Conservation (phyloP, 768 basidiomycete genomes). For the Leccinum uliginosum region DNA sequence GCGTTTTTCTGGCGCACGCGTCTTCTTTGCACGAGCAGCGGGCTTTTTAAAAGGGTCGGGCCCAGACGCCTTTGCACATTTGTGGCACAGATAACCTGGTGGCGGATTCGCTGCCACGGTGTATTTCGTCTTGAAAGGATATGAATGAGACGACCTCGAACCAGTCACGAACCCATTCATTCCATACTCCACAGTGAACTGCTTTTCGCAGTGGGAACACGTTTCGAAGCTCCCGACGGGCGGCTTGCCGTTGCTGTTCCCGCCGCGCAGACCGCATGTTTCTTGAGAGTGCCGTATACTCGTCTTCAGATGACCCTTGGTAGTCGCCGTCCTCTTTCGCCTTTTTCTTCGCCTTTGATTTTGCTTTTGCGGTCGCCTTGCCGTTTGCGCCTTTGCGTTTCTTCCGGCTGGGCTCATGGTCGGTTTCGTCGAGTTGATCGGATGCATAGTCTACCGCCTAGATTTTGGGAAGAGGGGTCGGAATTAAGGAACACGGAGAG, state of each 20-base stretch:
- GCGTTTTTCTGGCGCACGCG: constrained; percentile 62
- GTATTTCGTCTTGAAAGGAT: constrained; percentile 65
- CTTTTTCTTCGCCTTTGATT: constrained; percentile 37
- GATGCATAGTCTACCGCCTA: constrained; percentile 53
- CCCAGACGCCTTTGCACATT: constrained; percentile 75
- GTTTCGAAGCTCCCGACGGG: constrained; percentile 73
- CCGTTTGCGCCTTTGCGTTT: constrained; percentile 53
- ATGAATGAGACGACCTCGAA: neutral
- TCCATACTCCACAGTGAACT: constrained; percentile 73
- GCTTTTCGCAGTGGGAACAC: constrained; percentile 78
- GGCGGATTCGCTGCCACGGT: constrained; percentile 70
- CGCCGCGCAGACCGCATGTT: constrained; percentile 35
- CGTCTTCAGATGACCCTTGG: constrained; percentile 55
- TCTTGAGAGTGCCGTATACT: constrained; percentile 62
- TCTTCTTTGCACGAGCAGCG: constrained; percentile 55
- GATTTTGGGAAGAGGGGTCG: neutral
- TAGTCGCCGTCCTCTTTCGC: constrained; percentile 46
- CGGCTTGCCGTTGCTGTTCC: constrained; percentile 43
- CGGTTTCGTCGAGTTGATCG: constrained; percentile 68
- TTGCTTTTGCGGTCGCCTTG: constrained; percentile 36
- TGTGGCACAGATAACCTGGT: constrained; percentile 79
- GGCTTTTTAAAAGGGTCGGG: constrained; percentile 85
- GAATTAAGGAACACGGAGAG: too few species aligned
- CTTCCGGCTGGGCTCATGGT: constrained; percentile 41
- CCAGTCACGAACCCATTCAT: neutral